These are phyloP conservation scores for Arbutus unedo DNA, from an alignment of 148 eudicot species.

Conservation along the genomic window DNA sequence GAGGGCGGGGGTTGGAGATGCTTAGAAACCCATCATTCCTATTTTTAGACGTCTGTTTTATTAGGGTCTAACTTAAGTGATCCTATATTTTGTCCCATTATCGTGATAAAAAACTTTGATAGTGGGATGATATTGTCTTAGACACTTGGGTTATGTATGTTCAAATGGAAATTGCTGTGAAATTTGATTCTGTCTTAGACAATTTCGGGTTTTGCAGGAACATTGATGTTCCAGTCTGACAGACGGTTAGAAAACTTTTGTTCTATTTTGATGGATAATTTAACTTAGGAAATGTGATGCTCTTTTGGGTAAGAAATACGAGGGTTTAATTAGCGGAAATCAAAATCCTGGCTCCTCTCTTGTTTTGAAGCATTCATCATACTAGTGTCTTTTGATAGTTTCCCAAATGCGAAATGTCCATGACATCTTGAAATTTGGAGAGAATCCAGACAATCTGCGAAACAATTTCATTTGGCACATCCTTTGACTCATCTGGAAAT, in stretches of 20 bases:
- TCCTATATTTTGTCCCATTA: neutral
- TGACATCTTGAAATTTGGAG: neutral
- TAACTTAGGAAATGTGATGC: neutral
- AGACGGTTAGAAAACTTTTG: neutral
- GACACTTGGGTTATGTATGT: neutral
- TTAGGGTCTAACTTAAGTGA: neutral
- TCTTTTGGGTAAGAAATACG: neutral
- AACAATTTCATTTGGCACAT: neutral
- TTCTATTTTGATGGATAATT: neutral
- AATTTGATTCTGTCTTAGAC: neutral
- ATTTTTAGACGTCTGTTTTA: neutral
- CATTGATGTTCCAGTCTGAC: neutral
- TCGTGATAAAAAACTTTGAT: neutral
- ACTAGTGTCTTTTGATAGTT: neutral
- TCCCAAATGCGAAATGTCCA: neutral
- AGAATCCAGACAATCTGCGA: neutral
- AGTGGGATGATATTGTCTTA: neutral
- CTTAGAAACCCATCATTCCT: neutral
- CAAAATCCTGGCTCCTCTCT: neutral
- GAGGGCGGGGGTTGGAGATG: neutral
- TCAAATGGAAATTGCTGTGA: neutral
- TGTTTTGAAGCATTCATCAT: neutral
- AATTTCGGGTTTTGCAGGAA: neutral
- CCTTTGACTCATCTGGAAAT: neutral
- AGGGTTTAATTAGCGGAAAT: neutral